Evolutionary conservation across 2,329 filamentous ascomycete species (phyloP).

Genomic region (Graphium sp.): DNA sequence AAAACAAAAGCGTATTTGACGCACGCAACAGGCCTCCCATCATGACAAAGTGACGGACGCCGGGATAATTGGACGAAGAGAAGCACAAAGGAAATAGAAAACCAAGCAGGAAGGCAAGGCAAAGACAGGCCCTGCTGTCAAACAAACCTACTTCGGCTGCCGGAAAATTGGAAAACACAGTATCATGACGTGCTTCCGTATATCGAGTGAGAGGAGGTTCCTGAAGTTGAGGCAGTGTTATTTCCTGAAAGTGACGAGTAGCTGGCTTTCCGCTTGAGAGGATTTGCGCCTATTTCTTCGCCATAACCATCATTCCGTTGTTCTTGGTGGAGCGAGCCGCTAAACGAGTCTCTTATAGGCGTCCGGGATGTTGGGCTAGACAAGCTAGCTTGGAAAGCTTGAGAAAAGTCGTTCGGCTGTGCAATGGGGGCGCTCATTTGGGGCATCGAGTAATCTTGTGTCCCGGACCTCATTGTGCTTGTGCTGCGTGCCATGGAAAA

Average conservation of each 20-base stretch:
- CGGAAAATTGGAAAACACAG: no score
- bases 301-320: conserved; percentile 11
- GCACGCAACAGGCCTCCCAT: no score
- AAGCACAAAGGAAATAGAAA: neutral
- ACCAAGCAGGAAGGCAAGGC: neutral
- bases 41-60: no score
- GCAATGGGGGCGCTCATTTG: conserved; percentile 38
- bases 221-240: conserved; percentile 5
- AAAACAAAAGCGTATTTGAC: no score
- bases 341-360: conserved; percentile 27
- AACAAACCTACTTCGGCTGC: neutral
- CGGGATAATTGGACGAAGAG: no score
- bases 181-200: conserved; percentile 9
- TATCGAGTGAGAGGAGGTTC: conserved; percentile 5
- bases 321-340: conserved; percentile 13
- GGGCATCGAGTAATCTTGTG: conserved; percentile 31
- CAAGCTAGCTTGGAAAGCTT: conserved; percentile 26
- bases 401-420: conserved; percentile 32
- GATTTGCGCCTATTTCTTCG: conserved; percentile 9
- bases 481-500: conserved; percentile 29
- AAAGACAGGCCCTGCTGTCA: neutral
- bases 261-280: conserved; percentile 20
- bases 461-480: conserved; percentile 15
- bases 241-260: conserved; percentile 10
- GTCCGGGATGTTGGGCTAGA: conserved; percentile 18